Evolutionary conservation across 805 yeast species (phyloP).

Genomic region (Zygoascus flipseniorum): DNA sequence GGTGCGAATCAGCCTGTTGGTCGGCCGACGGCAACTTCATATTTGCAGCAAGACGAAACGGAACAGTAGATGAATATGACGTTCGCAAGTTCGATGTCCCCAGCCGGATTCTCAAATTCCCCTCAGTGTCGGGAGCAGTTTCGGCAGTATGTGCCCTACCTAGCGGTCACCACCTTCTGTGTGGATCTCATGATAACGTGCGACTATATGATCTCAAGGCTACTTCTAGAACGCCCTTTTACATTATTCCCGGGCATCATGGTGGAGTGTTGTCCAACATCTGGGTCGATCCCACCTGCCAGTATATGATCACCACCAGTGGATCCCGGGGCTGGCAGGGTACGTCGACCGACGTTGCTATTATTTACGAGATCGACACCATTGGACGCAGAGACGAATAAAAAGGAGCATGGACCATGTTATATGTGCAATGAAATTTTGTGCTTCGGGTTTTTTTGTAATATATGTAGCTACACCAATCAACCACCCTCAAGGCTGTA

Average conservation of each 20-base stretch:
- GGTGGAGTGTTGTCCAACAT: conserved; percentile 80
- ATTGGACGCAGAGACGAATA: too few species aligned
- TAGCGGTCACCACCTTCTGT: conserved; percentile 65
- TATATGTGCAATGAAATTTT: too few species aligned
- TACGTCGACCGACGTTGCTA: conserved; percentile 64
- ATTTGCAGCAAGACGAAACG: conserved; percentile 83
- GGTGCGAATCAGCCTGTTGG: conserved; percentile 87
- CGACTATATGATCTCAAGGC: conserved; percentile 67
- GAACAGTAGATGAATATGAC: conserved; percentile 57
- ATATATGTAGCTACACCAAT: too few species aligned
- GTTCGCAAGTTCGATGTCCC: conserved; percentile 36
- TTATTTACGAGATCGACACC: conserved; percentile 60
- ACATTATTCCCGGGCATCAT: conserved; percentile 92
- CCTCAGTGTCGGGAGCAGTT: conserved; percentile 85
- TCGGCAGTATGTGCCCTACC: conserved; percentile 74
- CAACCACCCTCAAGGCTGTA: too few species aligned
- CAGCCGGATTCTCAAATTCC: conserved; percentile 58
- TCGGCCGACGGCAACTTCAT: conserved; percentile 70
- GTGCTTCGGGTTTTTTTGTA: too few species aligned
- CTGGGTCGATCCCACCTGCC: conserved; percentile 75
- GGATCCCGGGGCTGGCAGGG: conserved; percentile 97
- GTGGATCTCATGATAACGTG: conserved; percentile 87
- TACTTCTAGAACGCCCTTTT: conserved; percentile 51
- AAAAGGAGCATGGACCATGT: too few species aligned
- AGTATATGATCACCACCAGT: conserved; percentile 83